Conservation (phyloP, 192 early-diverging fungal genomes). For the Umbelopsis ramanniana region DNA sequence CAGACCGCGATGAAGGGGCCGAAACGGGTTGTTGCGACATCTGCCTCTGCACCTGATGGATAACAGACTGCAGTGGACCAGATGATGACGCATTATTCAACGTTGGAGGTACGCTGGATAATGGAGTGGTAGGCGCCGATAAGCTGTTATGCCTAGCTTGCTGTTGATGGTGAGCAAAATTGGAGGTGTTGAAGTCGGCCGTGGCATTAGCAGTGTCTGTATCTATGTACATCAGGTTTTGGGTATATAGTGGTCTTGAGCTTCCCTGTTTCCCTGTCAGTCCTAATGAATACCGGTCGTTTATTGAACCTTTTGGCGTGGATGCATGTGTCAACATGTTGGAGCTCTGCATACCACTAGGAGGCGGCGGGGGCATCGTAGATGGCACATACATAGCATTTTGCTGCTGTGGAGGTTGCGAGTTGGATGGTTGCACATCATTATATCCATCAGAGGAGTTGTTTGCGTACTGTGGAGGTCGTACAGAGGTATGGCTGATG, state of each 20-base stretch:
- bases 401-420: neutral
- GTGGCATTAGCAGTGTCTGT: neutral
- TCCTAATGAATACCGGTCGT: slow-evolving; percentile 5
- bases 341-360: neutral
- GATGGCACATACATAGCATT: slow-evolving; percentile 15
- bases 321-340: neutral
- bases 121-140: slow-evolving; percentile 5
- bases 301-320: neutral
- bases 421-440: neutral
- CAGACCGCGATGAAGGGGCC: slow-evolving; percentile 16
- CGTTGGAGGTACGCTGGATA: neutral
- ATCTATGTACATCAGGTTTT: slow-evolving; percentile 13
- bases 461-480: neutral
- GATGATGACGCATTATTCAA: slow-evolving; percentile 10
- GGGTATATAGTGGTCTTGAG: slow-evolving; percentile 1
- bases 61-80: neutral
- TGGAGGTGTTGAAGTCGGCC: neutral
- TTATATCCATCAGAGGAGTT: slow-evolving; percentile 6
- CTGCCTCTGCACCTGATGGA: slow-evolving; percentile 25
- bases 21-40: slow-evolving; percentile 8
- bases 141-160: slow-evolving; percentile 13
- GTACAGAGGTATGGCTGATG: slow-evolving; percentile 9
- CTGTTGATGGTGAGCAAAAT: slow-evolving; percentile 2
- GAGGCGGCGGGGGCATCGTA: slow-evolving; percentile 10
- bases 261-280: neutral